A percentile compares a stretch with the other conserved stretches of the same genome.
Evolutionary conservation across 805 yeast species (phyloP).

Genomic region (Starmera amethionina): DNA sequence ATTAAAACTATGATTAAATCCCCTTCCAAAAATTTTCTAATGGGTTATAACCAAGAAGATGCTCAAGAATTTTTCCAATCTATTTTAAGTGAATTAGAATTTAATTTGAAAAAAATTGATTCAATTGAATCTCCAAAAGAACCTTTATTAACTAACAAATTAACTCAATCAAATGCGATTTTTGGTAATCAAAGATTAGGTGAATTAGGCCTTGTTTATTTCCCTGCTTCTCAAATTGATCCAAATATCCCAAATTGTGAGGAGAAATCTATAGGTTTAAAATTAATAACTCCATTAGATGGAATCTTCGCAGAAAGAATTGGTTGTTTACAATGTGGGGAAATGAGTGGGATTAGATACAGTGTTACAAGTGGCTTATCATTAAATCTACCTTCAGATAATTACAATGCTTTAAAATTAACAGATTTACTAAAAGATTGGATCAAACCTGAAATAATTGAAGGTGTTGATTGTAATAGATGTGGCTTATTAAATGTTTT

Average conservation of each 20-base stretch:
- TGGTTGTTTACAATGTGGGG: constrained; percentile 87
- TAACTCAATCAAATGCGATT: constrained; percentile 25
- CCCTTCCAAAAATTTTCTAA: constrained; percentile 65
- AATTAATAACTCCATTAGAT: constrained; percentile 80
- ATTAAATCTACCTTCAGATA: constrained; percentile 51
- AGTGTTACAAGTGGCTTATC: constrained; percentile 70
- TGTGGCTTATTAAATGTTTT: constrained; percentile 66
- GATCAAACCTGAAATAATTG: constrained; percentile 76
- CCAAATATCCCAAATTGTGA: constrained; percentile 43
- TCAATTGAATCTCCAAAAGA: constrained; percentile 13
- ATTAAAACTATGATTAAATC: constrained; percentile 66
- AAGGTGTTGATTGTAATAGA: constrained; percentile 90
- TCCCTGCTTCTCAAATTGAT: constrained; percentile 71
- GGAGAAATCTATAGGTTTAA: constrained; percentile 38
- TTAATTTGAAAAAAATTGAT: constrained; percentile 32
- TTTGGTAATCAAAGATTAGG: constrained; percentile 39
- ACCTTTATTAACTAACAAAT: constrained; percentile 17
- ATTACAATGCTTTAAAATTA: constrained; percentile 32
- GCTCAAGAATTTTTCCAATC: constrained; percentile 94
- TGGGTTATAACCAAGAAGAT: constrained; percentile 90
- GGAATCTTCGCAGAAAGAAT: constrained; percentile 83
- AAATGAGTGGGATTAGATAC: constrained; percentile 83
- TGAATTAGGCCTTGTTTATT: constrained; percentile 50
- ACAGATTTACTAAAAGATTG: constrained; percentile 51
- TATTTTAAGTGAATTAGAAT: constrained; percentile 56